These are phyloP conservation scores for Selaginella tamariscina DNA, from an alignment of 75 land plant genomes.

Conservation along the genomic window DNA sequence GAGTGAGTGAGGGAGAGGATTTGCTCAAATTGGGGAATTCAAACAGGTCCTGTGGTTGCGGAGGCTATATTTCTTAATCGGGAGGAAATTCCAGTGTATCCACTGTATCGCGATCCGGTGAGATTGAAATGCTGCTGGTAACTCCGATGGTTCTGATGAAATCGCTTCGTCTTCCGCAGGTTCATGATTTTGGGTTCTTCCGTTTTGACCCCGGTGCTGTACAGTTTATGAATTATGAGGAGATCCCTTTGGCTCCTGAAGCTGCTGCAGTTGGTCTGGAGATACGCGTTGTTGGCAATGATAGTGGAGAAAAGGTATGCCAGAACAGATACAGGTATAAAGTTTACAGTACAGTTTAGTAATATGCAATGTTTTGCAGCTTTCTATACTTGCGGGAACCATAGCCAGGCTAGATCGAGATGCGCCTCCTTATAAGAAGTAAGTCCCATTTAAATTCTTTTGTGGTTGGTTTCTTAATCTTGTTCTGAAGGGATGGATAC, in stretches of 20 bases:
- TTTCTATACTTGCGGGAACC: slow-evolving; percentile 91
- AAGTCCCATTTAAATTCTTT: slow-evolving; percentile 6
- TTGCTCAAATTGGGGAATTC: background rate
- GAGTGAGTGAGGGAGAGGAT: background rate
- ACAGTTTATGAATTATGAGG: slow-evolving; percentile 77
- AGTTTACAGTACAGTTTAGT: background rate
- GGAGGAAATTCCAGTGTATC: slow-evolving; percentile 77
- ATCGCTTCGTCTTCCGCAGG: slow-evolving; percentile 3
- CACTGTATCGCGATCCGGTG: slow-evolving; percentile 89
- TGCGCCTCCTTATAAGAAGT: slow-evolving; percentile 94
- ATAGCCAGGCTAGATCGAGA: slow-evolving; percentile 92
- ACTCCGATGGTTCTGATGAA: background rate
- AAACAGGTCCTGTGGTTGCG: slow-evolving; percentile 86
- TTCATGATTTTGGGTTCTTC: slow-evolving; percentile 96
- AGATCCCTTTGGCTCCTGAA: slow-evolving; percentile 87
- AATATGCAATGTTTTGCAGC: slow-evolving; percentile 25
- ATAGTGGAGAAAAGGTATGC: slow-evolving; percentile 80
- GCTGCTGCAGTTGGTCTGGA: slow-evolving; percentile 94
- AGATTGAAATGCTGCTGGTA: slow-evolving; percentile 12
- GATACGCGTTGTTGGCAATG: slow-evolving; percentile 95
- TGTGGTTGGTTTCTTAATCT: background rate
- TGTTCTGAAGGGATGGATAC: slow-evolving; percentile 67
- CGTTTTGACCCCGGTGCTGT: slow-evolving; percentile 69
- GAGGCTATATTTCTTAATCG: slow-evolving; percentile 94
- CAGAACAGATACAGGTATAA: background rate